These are phyloP conservation scores for Xylona heveae DNA, from an alignment of 495 filamentous ascomycete genomes.

Conservation along the genomic window DNA sequence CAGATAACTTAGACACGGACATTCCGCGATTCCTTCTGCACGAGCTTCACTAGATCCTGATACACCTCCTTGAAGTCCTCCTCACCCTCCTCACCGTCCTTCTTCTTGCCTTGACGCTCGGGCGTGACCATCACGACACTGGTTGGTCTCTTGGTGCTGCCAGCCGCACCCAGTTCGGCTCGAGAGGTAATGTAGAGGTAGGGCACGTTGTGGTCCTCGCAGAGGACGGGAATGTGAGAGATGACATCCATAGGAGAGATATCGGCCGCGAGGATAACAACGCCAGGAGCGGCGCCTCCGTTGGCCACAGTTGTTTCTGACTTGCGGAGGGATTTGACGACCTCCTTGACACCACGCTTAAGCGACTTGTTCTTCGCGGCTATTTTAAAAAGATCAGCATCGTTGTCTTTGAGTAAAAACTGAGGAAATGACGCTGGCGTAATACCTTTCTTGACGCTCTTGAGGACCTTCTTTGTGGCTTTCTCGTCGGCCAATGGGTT, in stretches of 20 bases:
- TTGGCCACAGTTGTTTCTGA: constrained; percentile 36
- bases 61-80: constrained; percentile 55
- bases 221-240: constrained; percentile 87
- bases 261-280: constrained; percentile 86
- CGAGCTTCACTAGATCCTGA: constrained; percentile 49
- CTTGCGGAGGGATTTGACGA: constrained; percentile 91
- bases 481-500: constrained; percentile 81
- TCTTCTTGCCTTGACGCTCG: constrained; percentile 29
- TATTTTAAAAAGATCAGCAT: constrained; percentile 15
- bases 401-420: constrained; percentile 1
- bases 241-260: constrained; percentile 97
- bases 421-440: constrained; percentile 4
- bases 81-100: constrained; percentile 19
- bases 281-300: constrained; percentile 31
- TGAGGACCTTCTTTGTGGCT: constrained; percentile 75
- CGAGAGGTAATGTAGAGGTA: constrained; percentile 81
- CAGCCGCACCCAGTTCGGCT: constrained; percentile 77
- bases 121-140: constrained; percentile 72
- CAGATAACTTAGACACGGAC: constrained; percentile 23
- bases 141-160: constrained; percentile 83
- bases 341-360: constrained; percentile 95
- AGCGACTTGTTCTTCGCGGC: constrained; percentile 83
- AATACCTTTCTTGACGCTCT: constrained; percentile 85
- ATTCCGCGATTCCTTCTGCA: constrained; percentile 42
- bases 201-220: constrained; percentile 89